Conservation (phyloP, 306 rosid genomes). For the Corylus avellana region DNA sequence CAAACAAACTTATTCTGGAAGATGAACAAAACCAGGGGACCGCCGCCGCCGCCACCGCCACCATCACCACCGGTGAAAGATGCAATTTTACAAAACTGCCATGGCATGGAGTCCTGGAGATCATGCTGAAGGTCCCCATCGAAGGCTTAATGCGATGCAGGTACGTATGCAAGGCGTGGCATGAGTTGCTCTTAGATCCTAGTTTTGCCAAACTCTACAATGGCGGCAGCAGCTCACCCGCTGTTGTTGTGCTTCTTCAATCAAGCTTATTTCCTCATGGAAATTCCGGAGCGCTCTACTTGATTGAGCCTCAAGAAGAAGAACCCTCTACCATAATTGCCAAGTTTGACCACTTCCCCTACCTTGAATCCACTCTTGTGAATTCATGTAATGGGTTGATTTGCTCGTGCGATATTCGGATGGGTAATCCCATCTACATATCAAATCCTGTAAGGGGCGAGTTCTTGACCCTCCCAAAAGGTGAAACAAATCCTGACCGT, state of each 20-base stretch:
- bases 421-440: slow-evolving; percentile 2
- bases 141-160: neutral
- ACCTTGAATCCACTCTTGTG: slow-evolving; percentile 9
- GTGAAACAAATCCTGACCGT: neutral
- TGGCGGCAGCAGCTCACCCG: neutral
- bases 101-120: neutral
- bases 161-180: slow-evolving; percentile 6
- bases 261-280: neutral
- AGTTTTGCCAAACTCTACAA: slow-evolving; percentile 7
- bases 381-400: slow-evolving; percentile 1
- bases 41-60: neutral
- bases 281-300: slow-evolving; percentile 3
- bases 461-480: neutral
- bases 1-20: neutral
- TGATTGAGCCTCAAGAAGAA: slow-evolving; percentile 3
- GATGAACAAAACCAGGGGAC: neutral
- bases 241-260: neutral
- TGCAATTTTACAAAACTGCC: neutral
- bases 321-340: neutral
- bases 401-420: neutral
- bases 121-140: slow-evolving; percentile 4
- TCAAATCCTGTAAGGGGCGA: slow-evolving; percentile 4
- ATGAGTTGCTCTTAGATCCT: slow-evolving; percentile 1
- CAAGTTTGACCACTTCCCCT: neutral
- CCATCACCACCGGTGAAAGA: neutral